Conservation (phyloP, 495 filamentous ascomycete genomes). For the Stereocaulon alpinum region DNA sequence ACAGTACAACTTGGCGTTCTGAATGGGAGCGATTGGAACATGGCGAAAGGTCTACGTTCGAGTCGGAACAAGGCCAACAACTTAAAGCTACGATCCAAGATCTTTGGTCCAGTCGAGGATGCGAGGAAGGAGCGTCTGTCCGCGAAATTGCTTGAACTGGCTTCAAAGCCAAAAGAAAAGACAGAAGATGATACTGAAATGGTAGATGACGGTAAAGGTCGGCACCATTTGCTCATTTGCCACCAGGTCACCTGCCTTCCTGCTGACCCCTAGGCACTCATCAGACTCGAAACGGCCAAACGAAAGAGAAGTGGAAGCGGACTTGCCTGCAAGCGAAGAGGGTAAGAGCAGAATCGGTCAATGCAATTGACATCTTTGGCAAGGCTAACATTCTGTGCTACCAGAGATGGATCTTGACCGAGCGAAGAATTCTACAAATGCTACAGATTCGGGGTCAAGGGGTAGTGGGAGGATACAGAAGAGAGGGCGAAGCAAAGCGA, state of each 20-base stretch:
- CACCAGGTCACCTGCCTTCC: not conserved
- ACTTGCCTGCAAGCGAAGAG: slow-evolving; percentile 16
- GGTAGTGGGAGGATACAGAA: slow-evolving; percentile 23
- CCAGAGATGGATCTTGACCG: slow-evolving; percentile 34
- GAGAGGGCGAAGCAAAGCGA: slow-evolving; percentile 29
- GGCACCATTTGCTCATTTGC: not conserved
- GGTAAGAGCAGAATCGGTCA: slow-evolving; percentile 24
- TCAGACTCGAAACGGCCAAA: not conserved
- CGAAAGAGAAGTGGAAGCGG: slow-evolving; percentile 23
- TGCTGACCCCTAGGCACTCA: not conserved
- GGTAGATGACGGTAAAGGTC: slow-evolving; percentile 8
- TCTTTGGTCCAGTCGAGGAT: slow-evolving; percentile 69
- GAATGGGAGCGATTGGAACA: slow-evolving; percentile 25
- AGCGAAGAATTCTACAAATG: slow-evolving; percentile 18
- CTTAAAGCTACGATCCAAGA: slow-evolving; percentile 56
- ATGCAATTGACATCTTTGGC: not conserved
- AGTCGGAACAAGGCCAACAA: slow-evolving; percentile 70
- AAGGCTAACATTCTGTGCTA: slow-evolving; percentile 24
- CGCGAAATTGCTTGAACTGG: slow-evolving; percentile 67
- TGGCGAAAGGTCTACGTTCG: slow-evolving; percentile 76
- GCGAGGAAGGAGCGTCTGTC: slow-evolving; percentile 69
- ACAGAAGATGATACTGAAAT: slow-evolving; percentile 4
- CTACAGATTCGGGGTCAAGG: slow-evolving; percentile 22
- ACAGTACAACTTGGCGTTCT: not conserved
- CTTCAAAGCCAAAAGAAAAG: slow-evolving; percentile 50